phyloP scores from a whole-genome alignment of 305 asterid genomes.

The Petunia hybrid region DNA sequence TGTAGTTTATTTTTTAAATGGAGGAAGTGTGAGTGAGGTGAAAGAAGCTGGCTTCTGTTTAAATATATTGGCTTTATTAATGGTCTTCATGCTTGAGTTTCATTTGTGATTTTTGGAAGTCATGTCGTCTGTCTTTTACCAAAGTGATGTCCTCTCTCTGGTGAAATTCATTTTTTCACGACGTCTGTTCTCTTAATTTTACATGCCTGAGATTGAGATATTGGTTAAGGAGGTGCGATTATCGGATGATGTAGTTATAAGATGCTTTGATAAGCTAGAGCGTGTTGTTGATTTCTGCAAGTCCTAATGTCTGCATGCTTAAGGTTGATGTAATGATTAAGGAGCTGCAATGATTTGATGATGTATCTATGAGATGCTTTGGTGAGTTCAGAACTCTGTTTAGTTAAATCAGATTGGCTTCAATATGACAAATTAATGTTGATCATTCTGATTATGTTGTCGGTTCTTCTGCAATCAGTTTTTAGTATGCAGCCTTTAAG shows the following conservation, averaged over 20 bases:
- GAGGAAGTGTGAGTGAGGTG: neutral
- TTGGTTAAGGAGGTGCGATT: neutral
- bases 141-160: neutral
- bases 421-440: neutral
- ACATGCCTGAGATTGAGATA: neutral
- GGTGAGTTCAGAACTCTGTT: neutral
- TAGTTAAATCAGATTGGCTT: slow-evolving; percentile 1
- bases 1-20: too few relatives aligned
- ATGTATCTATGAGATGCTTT: neutral
- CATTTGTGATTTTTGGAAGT: neutral
- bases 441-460: neutral
- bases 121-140: neutral
- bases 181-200: neutral
- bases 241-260: neutral
- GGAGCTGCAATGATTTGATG: neutral
- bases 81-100: neutral
- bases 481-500: neutral
- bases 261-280: neutral
- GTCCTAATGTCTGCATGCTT: neutral
- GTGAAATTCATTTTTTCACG: neutral
- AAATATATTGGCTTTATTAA: neutral
- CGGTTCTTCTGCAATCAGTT: neutral
- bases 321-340: neutral
- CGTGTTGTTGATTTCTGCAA: too few relatives aligned
- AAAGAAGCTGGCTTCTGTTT: neutral